Conservation (phyloP, 108 stramenopile genomes). For the Nitzschia sp. region DNA sequence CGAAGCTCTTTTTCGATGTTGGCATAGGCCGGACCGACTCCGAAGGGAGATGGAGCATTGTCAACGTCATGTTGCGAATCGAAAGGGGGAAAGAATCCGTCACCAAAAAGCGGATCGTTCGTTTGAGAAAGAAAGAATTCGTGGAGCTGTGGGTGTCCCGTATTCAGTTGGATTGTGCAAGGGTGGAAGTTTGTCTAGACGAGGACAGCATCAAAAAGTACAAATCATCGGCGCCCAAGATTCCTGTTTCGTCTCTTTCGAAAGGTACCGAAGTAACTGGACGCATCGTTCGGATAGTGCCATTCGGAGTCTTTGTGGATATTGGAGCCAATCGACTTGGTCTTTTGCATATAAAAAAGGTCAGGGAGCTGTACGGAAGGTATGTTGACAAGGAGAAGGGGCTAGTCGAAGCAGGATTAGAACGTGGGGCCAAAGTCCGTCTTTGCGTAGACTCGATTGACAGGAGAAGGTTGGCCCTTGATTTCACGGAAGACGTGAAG, state of each 20-base stretch:
- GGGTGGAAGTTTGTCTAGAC: slow-evolving; percentile 61
- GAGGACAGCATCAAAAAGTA: slow-evolving; percentile 38
- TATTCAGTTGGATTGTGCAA: slow-evolving; percentile 51
- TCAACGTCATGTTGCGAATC: slow-evolving; percentile 69
- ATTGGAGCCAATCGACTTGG: slow-evolving; percentile 80
- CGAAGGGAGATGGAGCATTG: slow-evolving; percentile 58
- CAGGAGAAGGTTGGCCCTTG: slow-evolving; percentile 57
- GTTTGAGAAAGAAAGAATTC: slow-evolving; percentile 38
- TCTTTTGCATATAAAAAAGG: slow-evolving; percentile 68
- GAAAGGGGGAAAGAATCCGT: slow-evolving; percentile 57
- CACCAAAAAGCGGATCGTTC: slow-evolving; percentile 46
- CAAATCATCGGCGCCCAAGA: slow-evolving; percentile 5
- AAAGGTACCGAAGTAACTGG: slow-evolving; percentile 49
- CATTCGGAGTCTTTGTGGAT: slow-evolving; percentile 73
- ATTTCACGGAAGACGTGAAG: slow-evolving; percentile 58
- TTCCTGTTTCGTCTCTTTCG: slow-evolving; percentile 51
- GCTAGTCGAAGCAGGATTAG: slow-evolving; percentile 52
- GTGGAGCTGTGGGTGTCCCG: slow-evolving; percentile 64
- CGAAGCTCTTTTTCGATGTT: slow-evolving; percentile 75
- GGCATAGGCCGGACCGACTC: slow-evolving; percentile 39
- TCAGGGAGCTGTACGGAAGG: slow-evolving; percentile 45
- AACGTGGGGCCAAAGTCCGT: slow-evolving; percentile 44
- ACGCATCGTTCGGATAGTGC: slow-evolving; percentile 46
- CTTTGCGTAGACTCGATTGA: slow-evolving; percentile 52
- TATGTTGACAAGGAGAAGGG: slow-evolving; percentile 71